phyloP scores from a whole-genome alignment of 2,329 filamentous ascomycete genomes.

The Diaporthe citrichinensis region DNA sequence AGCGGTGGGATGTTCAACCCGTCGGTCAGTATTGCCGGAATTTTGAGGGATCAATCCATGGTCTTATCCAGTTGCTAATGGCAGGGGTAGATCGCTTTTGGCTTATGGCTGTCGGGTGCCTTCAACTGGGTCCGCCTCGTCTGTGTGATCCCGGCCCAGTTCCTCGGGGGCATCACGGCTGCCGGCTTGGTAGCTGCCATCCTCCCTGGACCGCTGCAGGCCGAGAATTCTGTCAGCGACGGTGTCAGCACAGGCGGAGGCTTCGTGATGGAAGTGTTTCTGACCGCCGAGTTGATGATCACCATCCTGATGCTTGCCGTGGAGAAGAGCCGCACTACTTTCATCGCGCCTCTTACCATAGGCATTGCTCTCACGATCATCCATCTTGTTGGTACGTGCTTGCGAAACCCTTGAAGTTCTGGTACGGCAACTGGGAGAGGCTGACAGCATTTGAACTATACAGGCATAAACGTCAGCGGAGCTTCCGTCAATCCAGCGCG shows the following conservation, averaged over 20 bases:
- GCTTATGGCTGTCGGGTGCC: conserved; percentile 60
- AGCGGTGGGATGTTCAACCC: conserved; percentile 39
- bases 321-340: conserved; percentile 73
- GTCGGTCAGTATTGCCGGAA: neutral
- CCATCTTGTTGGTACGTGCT: conserved; percentile 27
- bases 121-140: conserved; percentile 57
- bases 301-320: conserved; percentile 70
- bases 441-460: neutral
- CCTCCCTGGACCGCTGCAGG: conserved; percentile 53
- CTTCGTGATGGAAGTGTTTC: conserved; percentile 66
- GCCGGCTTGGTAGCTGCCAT: conserved; percentile 59
- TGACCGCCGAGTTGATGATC: conserved; percentile 65
- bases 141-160: conserved; percentile 45
- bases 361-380: conserved; percentile 10
- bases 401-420: fast-evolving
- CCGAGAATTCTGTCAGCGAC: conserved; percentile 59
- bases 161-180: conserved; percentile 55
- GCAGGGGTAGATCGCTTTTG: conserved; percentile 53
- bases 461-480: conserved; percentile 50
- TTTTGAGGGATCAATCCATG: too few relatives aligned
- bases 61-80: neutral
- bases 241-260: conserved; percentile 60
- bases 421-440: neutral
- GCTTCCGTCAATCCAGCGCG: conserved; percentile 62
- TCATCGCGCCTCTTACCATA: conserved; percentile 43